A percentile compares a stretch with the other conserved stretches of the same genome.
Conservation (phyloP, 73 alveolate genomes). For the Tetrahymena borealis region DNA sequence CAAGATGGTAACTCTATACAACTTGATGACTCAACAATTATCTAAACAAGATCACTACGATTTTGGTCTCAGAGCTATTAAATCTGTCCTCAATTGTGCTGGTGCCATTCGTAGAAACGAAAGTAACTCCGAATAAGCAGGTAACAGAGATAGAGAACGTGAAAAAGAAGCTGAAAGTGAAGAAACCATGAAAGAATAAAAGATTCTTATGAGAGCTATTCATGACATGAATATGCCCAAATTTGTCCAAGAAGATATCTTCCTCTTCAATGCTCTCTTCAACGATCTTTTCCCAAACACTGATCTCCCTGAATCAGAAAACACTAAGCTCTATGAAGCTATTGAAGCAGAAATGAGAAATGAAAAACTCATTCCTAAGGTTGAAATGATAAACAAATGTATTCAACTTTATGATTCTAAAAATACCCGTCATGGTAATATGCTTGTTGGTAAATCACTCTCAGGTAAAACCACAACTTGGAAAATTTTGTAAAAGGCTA, state of each 20-base stretch:
- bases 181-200: slow-evolving; percentile 68
- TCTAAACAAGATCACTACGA: slow-evolving; percentile 99
- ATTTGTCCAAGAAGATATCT: slow-evolving; percentile 97
- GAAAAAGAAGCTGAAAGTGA: slow-evolving; percentile 28
- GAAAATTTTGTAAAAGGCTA: slow-evolving; percentile 86
- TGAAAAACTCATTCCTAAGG: slow-evolving; percentile 50
- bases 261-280: slow-evolving; percentile 94
- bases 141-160: slow-evolving; percentile 18
- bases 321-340: slow-evolving; percentile 72
- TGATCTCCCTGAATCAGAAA: slow-evolving; percentile 90
- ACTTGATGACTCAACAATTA: slow-evolving; percentile 93
- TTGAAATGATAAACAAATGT: slow-evolving; percentile 56
- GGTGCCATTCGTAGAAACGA: slow-evolving; percentile 89
- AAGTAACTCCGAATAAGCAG: slow-evolving; percentile 2
- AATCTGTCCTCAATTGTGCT: slow-evolving; percentile 95
- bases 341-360: slow-evolving; percentile 73
- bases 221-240: slow-evolving; percentile 99
- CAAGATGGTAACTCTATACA: slow-evolving; percentile 84
- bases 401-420: slow-evolving; percentile 80
- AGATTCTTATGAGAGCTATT: slow-evolving; percentile 89
- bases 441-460: slow-evolving; percentile 98
- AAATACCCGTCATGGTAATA: slow-evolving; percentile 92
- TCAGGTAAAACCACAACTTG: slow-evolving; percentile 98
- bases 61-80: slow-evolving; percentile 98
- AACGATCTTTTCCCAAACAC: slow-evolving; percentile 96